Conservation (phyloP, 139 green algal genomes). For the Desmodesmus armatus region DNA sequence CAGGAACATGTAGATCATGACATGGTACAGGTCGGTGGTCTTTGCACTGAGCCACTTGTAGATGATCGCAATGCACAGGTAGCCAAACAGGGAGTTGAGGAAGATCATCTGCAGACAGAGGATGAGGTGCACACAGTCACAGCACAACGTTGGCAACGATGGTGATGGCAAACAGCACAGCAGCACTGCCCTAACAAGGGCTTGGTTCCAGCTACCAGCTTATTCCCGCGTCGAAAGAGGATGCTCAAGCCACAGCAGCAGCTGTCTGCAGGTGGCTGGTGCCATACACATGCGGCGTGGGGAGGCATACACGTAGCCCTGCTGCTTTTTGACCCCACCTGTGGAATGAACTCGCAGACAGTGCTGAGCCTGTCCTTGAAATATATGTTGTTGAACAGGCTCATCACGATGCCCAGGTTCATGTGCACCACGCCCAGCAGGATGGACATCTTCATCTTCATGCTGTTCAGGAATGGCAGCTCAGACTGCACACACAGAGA, state of each 20-base stretch:
- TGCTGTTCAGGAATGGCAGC: slow-evolving; percentile 95
- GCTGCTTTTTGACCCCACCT: slow-evolving; percentile 66
- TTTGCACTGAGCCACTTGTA: slow-evolving; percentile 88
- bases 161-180: background rate
- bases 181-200: no score
- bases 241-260: no score
- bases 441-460: slow-evolving; percentile 99
- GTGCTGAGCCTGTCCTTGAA: slow-evolving; percentile 91
- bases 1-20: slow-evolving; percentile 99
- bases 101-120: slow-evolving; percentile 88
- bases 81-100: slow-evolving; percentile 96
- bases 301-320: no score
- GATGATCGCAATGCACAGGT: slow-evolving; percentile 96
- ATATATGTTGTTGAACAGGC: slow-evolving; percentile 91
- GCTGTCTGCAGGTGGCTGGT: no score
- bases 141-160: background rate
- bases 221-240: no score
- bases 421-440: slow-evolving; percentile 95
- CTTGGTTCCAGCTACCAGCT: no score
- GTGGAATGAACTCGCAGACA: slow-evolving; percentile 90
- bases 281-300: no score
- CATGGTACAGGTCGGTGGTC: slow-evolving; percentile 95
- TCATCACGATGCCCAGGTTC: slow-evolving; percentile 96
- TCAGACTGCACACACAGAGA: no score
- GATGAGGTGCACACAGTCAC: background rate